phyloP scores from a whole-genome alignment of 106 monocot species.

The Ottelia alismoides region DNA sequence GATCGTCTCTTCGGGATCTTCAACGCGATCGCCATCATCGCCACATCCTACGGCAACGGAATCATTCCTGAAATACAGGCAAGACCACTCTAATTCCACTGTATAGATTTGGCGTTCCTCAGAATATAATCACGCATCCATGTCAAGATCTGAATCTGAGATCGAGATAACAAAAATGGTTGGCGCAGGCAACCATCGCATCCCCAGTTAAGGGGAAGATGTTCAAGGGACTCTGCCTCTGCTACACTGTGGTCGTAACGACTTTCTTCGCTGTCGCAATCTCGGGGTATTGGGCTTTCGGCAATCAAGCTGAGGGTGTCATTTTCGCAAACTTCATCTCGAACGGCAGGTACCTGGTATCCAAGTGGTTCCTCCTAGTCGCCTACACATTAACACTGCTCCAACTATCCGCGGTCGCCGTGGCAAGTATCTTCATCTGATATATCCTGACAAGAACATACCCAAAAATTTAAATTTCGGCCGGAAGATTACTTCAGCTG shows the following conservation, averaged over 20 bases:
- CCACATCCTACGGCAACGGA: slow-evolving; percentile 86
- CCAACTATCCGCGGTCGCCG: slow-evolving; percentile 77
- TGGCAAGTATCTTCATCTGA: slow-evolving; percentile 15
- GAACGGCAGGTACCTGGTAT: slow-evolving; percentile 20
- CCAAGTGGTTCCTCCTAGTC: slow-evolving; percentile 50
- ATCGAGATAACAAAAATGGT: too few relatives aligned
- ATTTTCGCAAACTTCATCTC: slow-evolving; percentile 52
- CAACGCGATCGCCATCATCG: slow-evolving; percentile 70
- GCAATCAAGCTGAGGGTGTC: slow-evolving; percentile 54
- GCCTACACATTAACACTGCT: slow-evolving; percentile 61
- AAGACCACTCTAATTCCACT: too few relatives aligned
- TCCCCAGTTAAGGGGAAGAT: slow-evolving; percentile 89
- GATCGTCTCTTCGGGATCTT: slow-evolving; percentile 55
- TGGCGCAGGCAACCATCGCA: slow-evolving; percentile 70
- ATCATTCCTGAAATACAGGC: slow-evolving; percentile 96
- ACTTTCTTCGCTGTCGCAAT: slow-evolving; percentile 78
- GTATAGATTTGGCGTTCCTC: too few relatives aligned
- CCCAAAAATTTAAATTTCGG: background rate
- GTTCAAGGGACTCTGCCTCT: slow-evolving; percentile 92
- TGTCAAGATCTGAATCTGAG: too few relatives aligned
- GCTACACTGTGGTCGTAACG: slow-evolving; percentile 44
- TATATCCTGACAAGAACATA: background rate
- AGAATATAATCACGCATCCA: too few relatives aligned
- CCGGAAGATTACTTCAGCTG: background rate
- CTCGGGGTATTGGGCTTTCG: slow-evolving; percentile 88